Evolutionary conservation across 306 rosid species (phyloP), one percentile per base, ranked within the genome.

Genomic region (cucumber (Cucumis sativus)): DNA sequence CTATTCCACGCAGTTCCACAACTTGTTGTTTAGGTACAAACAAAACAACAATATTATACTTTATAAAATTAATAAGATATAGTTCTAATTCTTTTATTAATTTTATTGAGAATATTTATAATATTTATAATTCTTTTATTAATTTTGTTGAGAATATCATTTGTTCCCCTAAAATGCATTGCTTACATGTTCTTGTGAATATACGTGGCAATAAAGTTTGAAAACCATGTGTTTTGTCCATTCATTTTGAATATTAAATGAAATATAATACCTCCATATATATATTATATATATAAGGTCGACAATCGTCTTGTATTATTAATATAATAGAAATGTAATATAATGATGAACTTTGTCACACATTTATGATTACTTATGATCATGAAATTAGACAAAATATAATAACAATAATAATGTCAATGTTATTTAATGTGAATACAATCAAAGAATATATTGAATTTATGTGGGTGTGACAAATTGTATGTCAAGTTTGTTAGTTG

Each of bases 1-100:
- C 56, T 69, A 69, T 21, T 43, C 74, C 74, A 67, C 33, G 74
- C 74, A 67, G 74, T 14, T 69, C 57, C 20, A 45, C 37, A 69
- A 69, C 75, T 47, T 70, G 76, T 68, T 68, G 55, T 47, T 70
- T 70, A 49, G 76, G 76, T 25, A 70, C 59, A 70, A 47, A 20
- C 59, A 10, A 47, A 47, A 41, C 59, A 10, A 47, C 21, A 49
- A 49, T 47, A 14, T 23, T 70, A 47, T 18, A 43, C 3, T 47
- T 47, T 47, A 47, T 16, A 52, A 47, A 47, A 23, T 23, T 23
- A 23, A 69, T 33, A 69, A 21, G 61, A 21, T 23, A 18, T 39
- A 66, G 47, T 8, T 18, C 10, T 33, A 33, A 33, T 33, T 33
- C 4, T 41, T 47, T 47, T 51, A 47, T 71, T 71, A 49, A 54